These are phyloP conservation scores for Macaranga tanarius DNA, from an alignment of 441 rosid species.

Conservation along the genomic window DNA sequence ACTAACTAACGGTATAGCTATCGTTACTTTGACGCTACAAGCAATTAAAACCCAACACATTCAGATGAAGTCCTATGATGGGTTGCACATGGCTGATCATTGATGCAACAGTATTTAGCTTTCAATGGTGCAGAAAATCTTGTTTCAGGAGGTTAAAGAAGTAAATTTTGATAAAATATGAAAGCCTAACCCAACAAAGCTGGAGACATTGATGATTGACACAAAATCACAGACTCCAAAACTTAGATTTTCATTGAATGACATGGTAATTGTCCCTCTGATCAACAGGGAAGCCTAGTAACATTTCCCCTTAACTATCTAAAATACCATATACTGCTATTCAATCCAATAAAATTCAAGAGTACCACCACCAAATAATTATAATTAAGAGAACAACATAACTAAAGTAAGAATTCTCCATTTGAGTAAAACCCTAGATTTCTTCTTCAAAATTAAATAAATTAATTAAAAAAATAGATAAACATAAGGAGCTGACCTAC, in stretches of 20 bases:
- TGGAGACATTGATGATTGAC: conserved; percentile 4
- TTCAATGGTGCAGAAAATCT: too few relatives aligned
- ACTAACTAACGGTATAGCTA: neutral
- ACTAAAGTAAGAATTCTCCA: too few relatives aligned
- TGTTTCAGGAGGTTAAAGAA: neutral
- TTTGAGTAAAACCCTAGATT: too few relatives aligned
- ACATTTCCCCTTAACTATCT: neutral
- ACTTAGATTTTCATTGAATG: neutral
- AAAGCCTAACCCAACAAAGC: neutral
- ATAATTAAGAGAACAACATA: too few relatives aligned
- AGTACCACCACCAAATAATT: too few relatives aligned
- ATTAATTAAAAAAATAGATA: neutral
- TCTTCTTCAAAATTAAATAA: too few relatives aligned
- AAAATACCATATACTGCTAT: neutral
- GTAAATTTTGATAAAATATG: neutral
- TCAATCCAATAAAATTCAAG: too few relatives aligned
- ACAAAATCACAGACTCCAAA: neutral
- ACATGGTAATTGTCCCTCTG: too few relatives aligned
- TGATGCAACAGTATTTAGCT: too few relatives aligned
- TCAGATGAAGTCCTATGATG: neutral
- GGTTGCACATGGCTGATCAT: neutral
- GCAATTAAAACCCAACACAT: neutral
- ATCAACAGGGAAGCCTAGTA: too few relatives aligned
- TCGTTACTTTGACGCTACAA: too few relatives aligned
- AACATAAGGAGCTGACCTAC: conserved; percentile 43